These are phyloP conservation scores for Rhizopogon vulgaris DNA, from an alignment of 768 basidiomycete genomes.

Conservation along the genomic window DNA sequence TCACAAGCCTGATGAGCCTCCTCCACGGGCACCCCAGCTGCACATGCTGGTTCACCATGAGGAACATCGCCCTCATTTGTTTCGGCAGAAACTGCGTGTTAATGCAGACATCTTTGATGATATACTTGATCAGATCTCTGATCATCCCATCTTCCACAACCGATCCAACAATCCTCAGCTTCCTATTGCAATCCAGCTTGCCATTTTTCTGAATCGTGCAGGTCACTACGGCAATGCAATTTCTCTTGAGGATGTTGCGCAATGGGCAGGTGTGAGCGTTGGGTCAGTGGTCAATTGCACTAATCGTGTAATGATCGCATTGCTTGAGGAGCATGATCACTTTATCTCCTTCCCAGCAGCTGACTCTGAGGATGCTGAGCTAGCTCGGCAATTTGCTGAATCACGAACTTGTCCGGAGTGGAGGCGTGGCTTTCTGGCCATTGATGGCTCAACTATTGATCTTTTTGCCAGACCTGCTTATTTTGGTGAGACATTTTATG, in stretches of 20 bases:
- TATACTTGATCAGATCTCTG: slow-evolving; percentile 13
- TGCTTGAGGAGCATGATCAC: slow-evolving; percentile 8
- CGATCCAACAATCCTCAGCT: slow-evolving; percentile 5
- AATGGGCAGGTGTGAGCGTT: no score
- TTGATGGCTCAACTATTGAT: slow-evolving; percentile 28
- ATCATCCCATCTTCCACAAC: slow-evolving; percentile 2
- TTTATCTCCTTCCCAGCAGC: slow-evolving; percentile 3
- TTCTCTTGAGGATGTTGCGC: no score
- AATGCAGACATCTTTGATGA: slow-evolving; percentile 19
- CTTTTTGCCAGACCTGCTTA: slow-evolving; percentile 5
- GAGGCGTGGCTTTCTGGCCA: slow-evolving; percentile 30
- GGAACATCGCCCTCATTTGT: background rate
- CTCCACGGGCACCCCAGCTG: background rate
- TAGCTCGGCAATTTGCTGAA: slow-evolving; percentile 32
- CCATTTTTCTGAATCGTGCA: background rate
- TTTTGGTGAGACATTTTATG: slow-evolving; percentile 4
- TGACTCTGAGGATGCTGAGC: background rate
- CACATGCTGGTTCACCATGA: background rate
- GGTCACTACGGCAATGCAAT: no score
- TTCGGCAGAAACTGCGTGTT: slow-evolving; percentile 20
- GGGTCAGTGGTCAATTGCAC: slow-evolving; percentile 13
- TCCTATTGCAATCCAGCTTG: slow-evolving; percentile 1
- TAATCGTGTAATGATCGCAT: slow-evolving; percentile 9
- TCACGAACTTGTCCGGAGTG: slow-evolving; percentile 27
- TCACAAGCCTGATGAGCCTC: background rate